phyloP scores from a whole-genome alignment of 1,139 yeast genomes.

The Hyphopichia khmerensis region DNA sequence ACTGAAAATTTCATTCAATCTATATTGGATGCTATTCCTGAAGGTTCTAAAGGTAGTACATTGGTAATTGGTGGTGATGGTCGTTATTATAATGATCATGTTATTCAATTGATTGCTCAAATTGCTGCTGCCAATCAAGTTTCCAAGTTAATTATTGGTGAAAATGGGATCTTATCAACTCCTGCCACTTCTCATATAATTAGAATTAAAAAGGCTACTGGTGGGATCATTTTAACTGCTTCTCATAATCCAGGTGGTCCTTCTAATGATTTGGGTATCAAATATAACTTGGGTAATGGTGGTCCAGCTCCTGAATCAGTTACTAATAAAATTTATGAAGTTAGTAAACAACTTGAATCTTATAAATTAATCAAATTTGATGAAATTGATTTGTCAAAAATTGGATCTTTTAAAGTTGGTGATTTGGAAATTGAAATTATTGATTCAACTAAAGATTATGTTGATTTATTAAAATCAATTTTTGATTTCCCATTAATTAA shows the following conservation, averaged over 20 bases:
- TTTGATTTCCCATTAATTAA: slow-evolving; percentile 86
- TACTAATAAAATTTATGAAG: slow-evolving; percentile 81
- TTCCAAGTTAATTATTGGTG: slow-evolving; percentile 79
- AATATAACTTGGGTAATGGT: slow-evolving; percentile 91
- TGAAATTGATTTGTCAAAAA: slow-evolving; percentile 54
- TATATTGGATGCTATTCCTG: slow-evolving; percentile 82
- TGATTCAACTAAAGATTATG: slow-evolving; percentile 79
- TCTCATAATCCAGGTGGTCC: slow-evolving; percentile 99
- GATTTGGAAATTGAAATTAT: slow-evolving; percentile 68
- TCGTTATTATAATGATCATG: slow-evolving; percentile 81
- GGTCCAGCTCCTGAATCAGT: slow-evolving; percentile 99
- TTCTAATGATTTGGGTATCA: slow-evolving; percentile 86
- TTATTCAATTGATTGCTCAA: slow-evolving; percentile 75
- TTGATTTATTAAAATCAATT: slow-evolving; percentile 74
- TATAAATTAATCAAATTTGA: slow-evolving; percentile 64
- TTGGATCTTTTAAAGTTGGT: slow-evolving; percentile 56
- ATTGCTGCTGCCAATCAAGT: slow-evolving; percentile 94
- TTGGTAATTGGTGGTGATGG: slow-evolving; percentile 98
- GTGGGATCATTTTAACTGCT: slow-evolving; percentile 95
- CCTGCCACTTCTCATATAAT: slow-evolving; percentile 96
- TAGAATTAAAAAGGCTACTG: slow-evolving; percentile 76
- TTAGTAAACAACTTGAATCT: slow-evolving; percentile 54
- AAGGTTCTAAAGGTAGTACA: slow-evolving; percentile 71
- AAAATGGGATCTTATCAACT: slow-evolving; percentile 83
- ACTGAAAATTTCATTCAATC: slow-evolving; percentile 95